Evolutionary conservation across 805 yeast species (phyloP).

Genomic region (Wickerhamomyces pijperi): DNA sequence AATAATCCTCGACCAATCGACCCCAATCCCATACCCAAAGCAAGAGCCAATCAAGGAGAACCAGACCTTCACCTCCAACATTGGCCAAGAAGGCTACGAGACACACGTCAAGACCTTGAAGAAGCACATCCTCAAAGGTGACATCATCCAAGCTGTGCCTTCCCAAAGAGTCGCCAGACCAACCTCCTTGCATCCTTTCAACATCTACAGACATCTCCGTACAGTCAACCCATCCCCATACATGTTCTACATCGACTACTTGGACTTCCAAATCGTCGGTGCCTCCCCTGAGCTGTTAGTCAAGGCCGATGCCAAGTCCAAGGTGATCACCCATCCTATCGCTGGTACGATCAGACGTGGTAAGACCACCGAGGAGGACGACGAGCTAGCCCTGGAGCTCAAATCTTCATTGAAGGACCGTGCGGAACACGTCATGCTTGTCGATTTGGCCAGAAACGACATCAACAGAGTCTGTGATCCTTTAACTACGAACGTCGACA

Average conservation of each 20-base stretch:
- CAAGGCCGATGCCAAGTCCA: conserved; percentile 59
- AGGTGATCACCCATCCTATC: conserved; percentile 89
- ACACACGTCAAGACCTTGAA: conserved; percentile 64
- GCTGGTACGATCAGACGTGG: conserved; percentile 97
- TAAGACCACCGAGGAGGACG: conserved; percentile 84
- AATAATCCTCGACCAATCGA: conserved; percentile 31
- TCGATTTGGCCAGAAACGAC: conserved; percentile 94
- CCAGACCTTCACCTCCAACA: conserved; percentile 73
- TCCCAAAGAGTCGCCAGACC: conserved; percentile 95
- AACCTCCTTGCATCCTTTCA: conserved; percentile 91
- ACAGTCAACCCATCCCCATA: conserved; percentile 98
- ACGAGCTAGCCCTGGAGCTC: conserved; percentile 62
- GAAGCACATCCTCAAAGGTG: conserved; percentile 79
- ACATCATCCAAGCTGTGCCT: conserved; percentile 96
- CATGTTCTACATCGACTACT: conserved; percentile 82
- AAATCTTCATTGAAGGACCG: conserved; percentile 78
- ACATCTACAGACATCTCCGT: conserved; percentile 86
- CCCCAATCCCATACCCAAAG: conserved; percentile 47
- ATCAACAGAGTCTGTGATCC: conserved; percentile 93
- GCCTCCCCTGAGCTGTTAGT: conserved; percentile 95
- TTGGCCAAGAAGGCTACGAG: conserved; percentile 93
- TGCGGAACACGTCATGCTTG: conserved; percentile 98
- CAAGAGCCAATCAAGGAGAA: conserved; percentile 62
- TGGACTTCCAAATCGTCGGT: conserved; percentile 91
- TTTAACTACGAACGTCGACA: conserved; percentile 70